These are phyloP conservation scores for Sideroxylon spinosum DNA, from an alignment of 179 eudicot genomes.

Conservation along the genomic window DNA sequence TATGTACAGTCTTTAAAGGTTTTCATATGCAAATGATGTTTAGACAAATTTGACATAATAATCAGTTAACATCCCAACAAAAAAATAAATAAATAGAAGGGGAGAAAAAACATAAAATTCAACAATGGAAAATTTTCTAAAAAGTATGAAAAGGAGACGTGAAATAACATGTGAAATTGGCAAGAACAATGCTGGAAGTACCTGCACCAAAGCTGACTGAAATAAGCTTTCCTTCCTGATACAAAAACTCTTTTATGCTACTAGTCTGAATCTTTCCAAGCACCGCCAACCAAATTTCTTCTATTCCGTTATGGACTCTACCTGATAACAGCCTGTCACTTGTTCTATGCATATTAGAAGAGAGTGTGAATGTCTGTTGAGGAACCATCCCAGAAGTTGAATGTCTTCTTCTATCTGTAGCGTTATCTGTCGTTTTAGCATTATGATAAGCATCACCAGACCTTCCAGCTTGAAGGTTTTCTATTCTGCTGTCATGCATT, in stretches of 20 bases:
- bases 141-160: neutral
- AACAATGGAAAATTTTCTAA: neutral
- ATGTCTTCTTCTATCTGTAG: slow-evolving; percentile 34
- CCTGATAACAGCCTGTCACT: slow-evolving; percentile 26
- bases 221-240: slow-evolving; percentile 74
- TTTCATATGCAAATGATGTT: neutral
- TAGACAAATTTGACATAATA: neutral
- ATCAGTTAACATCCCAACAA: neutral
- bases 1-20: neutral
- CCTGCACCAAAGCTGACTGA: slow-evolving; percentile 82
- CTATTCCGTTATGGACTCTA: slow-evolving; percentile 42
- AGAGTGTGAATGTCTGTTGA: slow-evolving; percentile 26
- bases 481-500: slow-evolving; percentile 20
- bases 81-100: neutral
- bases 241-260: slow-evolving; percentile 71
- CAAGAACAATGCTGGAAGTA: slow-evolving; percentile 20
- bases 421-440: slow-evolving; percentile 28
- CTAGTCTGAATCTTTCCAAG: slow-evolving; percentile 57
- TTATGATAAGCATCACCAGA: slow-evolving; percentile 31
- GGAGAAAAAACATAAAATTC: neutral
- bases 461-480: slow-evolving; percentile 35
- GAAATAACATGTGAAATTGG: neutral
- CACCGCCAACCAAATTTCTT: slow-evolving; percentile 83
- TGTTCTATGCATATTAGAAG: slow-evolving; percentile 28
- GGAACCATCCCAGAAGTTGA: slow-evolving; percentile 26